phyloP scores from a whole-genome alignment of 148 eudicot species.

The Beta vulgaris region DNA sequence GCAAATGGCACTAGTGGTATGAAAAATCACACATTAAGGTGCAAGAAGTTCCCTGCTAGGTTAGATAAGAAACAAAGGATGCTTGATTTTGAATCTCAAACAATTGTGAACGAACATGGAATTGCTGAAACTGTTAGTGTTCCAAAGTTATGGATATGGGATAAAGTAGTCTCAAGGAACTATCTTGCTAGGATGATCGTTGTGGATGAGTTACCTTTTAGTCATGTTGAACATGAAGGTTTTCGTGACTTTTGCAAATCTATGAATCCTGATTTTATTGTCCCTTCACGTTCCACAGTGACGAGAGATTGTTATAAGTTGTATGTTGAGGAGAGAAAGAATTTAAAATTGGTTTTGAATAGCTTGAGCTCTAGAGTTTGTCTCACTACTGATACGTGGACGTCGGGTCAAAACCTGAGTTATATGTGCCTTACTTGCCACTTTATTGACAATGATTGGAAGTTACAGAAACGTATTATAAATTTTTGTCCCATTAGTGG shows the following conservation, averaged over 20 bases:
- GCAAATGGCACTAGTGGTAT: no score
- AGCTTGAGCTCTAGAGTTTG: conserved; percentile 13
- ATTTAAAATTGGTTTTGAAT: not conserved
- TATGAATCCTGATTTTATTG: not conserved
- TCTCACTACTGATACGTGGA: conserved; percentile 23
- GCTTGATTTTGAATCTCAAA: no score
- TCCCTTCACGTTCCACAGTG: conserved; percentile 3
- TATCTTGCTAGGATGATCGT: no score
- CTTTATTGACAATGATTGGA: conserved; percentile 23
- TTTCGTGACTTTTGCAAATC: conserved; percentile 5
- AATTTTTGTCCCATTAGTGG: conserved; percentile 14
- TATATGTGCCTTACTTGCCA: conserved; percentile 23
- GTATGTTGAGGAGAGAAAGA: conserved; percentile 10
- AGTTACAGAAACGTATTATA: conserved; percentile 14
- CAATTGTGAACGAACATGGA: no score
- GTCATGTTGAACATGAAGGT: conserved; percentile 16
- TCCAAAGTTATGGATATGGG: no score
- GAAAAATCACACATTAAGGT: no score
- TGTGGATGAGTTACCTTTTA: conserved; percentile 26
- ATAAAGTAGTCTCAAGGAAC: no score
- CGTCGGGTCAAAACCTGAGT: conserved; percentile 1
- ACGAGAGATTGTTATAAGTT: conserved; percentile 16
- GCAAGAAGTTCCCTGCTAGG: no score
- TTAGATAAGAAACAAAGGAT: no score
- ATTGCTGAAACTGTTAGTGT: no score